Evolutionary conservation across 306 rosid species (phyloP).

Genomic region (Fragaria iinumae): DNA sequence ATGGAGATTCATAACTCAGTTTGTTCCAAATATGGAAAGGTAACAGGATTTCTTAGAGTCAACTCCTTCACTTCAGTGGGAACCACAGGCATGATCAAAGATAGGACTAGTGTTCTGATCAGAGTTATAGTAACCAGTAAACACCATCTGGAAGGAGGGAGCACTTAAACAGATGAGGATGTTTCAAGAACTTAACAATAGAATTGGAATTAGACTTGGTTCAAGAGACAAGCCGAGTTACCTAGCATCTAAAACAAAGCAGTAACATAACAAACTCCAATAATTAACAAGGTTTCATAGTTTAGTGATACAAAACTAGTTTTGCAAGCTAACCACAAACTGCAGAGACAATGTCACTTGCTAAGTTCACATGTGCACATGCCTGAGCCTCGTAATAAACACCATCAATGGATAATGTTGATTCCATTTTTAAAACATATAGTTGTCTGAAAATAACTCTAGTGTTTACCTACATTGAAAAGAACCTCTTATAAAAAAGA

Average conservation of each 20-base stretch:
- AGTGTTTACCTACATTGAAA: background rate
- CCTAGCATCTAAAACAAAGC: slow-evolving; percentile 1
- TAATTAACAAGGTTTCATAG: background rate
- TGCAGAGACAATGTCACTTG: background rate
- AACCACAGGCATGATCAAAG: slow-evolving; percentile 1
- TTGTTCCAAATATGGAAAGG: background rate
- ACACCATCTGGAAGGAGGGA: slow-evolving; percentile 1
- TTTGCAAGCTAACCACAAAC: background rate
- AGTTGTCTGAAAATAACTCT: background rate
- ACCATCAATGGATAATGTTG: background rate
- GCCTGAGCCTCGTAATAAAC: background rate
- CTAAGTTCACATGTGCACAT: background rate
- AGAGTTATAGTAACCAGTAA: background rate
- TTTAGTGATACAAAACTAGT: background rate
- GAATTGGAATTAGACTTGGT: background rate
- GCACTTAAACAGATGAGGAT: background rate
- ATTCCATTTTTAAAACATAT: background rate
- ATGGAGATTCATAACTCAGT: background rate
- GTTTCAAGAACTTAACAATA: background rate
- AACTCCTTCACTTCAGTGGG: background rate
- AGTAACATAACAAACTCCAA: background rate
- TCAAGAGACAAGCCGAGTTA: background rate
- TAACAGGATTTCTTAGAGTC: background rate
- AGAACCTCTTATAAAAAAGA: background rate
- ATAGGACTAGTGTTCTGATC: background rate